phyloP scores from a whole-genome alignment of 2,329 filamentous ascomycete species.

The Pseudogymnoascus sp. region DNA sequence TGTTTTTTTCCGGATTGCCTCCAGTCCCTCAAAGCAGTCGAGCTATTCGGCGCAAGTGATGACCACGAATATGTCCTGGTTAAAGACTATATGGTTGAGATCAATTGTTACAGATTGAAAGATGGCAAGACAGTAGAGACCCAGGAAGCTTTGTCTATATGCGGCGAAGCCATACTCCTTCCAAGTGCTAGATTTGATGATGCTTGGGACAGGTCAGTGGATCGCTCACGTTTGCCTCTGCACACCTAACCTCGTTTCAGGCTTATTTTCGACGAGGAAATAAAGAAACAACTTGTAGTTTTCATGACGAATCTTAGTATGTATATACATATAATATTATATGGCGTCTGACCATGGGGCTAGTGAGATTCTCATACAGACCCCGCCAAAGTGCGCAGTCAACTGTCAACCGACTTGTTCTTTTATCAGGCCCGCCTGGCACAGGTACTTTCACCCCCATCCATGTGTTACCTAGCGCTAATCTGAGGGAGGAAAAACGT shows the following conservation, averaged over 20 bases:
- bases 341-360: not conserved
- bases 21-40: slow-evolving; percentile 7
- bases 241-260: slow-evolving; percentile 12
- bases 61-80: not conserved
- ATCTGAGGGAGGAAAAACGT: slow-evolving; percentile 54
- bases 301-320: slow-evolving; percentile 21
- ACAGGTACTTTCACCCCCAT: slow-evolving; percentile 46
- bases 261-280: slow-evolving; percentile 25
- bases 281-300: slow-evolving; percentile 24
- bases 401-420: slow-evolving; percentile 74
- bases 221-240: not conserved
- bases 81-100: not conserved
- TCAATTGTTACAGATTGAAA: not conserved
- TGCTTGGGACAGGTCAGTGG: not conserved
- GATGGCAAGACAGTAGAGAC: not conserved
- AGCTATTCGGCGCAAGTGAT: not conserved
- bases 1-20: not conserved
- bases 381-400: slow-evolving; percentile 42
- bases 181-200: not conserved
- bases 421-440: slow-evolving; percentile 85
- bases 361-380: slow-evolving; percentile 20
- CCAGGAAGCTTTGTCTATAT: not conserved
- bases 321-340: slow-evolving; percentile 16
- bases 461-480: not conserved
- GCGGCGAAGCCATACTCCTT: not conserved